Conservation (phyloP, 768 basidiomycete species). For the Suillus bovinus region DNA sequence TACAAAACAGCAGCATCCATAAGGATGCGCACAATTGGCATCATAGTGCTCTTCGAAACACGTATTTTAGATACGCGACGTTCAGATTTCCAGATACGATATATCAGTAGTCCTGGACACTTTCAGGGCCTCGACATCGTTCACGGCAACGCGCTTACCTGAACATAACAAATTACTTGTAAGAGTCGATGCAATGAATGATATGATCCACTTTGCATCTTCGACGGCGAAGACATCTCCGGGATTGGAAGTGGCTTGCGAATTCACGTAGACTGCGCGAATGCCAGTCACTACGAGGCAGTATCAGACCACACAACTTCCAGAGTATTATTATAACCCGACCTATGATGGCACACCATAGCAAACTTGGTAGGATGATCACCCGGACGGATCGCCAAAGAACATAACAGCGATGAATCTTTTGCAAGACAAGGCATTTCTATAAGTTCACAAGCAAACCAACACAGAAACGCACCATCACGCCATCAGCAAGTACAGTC, state of each 20-base stretch:
- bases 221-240: constrained; percentile 3
- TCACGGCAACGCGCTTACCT: constrained; percentile 1
- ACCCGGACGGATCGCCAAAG: background rate
- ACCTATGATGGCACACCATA: background rate
- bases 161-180: constrained; percentile 6
- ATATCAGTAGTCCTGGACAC: constrained; percentile 1
- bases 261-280: background rate
- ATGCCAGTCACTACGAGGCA: background rate
- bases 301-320: background rate
- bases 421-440: background rate
- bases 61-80: background rate
- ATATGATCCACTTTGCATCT: constrained; percentile 5
- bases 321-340: background rate
- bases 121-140: background rate
- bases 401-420: constrained; percentile 1
- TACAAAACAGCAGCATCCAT: constrained; percentile 10
- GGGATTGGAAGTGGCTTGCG: constrained; percentile 1
- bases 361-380: background rate
- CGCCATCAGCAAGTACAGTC: background rate
- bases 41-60: background rate
- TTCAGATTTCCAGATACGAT: constrained; percentile 10
- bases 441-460: background rate
- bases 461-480: background rate
- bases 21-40: constrained; percentile 8
- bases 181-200: background rate